Evolutionary conservation across 78 protist species (phyloP).

Genomic region (Anaeramoeba flamelloides): DNA sequence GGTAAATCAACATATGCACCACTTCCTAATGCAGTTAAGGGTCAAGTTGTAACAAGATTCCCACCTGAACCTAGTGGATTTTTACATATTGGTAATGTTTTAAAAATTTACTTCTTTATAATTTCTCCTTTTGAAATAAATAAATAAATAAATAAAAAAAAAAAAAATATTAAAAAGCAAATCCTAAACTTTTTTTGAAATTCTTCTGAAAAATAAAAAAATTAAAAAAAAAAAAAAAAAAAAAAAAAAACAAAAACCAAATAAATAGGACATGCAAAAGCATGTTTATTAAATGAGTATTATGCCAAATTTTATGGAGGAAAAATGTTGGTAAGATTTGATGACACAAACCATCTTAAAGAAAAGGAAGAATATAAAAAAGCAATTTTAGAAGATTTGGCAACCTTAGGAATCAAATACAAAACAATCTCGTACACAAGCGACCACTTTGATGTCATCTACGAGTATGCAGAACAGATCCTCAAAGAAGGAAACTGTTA

Average conservation of each 20-base stretch:
- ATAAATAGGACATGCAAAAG: constrained; percentile 76
- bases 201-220: neutral
- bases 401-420: constrained; percentile 19
- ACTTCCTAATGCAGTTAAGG: constrained; percentile 47
- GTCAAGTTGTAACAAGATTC: constrained; percentile 91
- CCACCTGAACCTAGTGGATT: constrained; percentile 98
- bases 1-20: constrained; percentile 19
- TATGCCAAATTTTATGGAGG: constrained; percentile 69
- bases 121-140: neutral
- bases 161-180: neutral
- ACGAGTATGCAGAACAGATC: constrained; percentile 26
- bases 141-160: neutral
- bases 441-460: constrained; percentile 55
- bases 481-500: constrained; percentile 53
- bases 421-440: constrained; percentile 63
- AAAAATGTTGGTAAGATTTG: constrained; percentile 66
- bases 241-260: neutral
- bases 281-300: constrained; percentile 69
- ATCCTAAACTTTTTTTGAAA: neutral
- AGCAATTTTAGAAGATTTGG: constrained; percentile 27
- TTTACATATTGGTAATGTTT: constrained; percentile 74
- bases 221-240: neutral
- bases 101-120: neutral
- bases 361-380: constrained; percentile 54
- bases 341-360: constrained; percentile 95